phyloP scores from a whole-genome alignment of 2,329 filamentous ascomycete species.

The Aspergillus fischeri region DNA sequence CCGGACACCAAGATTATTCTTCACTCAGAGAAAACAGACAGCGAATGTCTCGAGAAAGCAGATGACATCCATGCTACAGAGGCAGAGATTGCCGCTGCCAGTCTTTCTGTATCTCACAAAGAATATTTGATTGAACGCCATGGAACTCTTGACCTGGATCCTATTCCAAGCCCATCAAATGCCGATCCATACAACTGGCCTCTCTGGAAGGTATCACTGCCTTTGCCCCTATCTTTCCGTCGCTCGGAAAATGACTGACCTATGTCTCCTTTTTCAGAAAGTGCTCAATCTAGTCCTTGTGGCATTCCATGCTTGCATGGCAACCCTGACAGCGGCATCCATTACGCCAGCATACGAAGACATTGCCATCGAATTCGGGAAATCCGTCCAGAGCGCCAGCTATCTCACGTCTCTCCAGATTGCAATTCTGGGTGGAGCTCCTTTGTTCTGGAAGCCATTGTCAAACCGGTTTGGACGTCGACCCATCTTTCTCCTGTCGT shows the following conservation, averaged over 20 bases:
- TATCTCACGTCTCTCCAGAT: constrained; percentile 56
- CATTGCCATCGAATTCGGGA: constrained; percentile 50
- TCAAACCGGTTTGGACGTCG: constrained; percentile 52
- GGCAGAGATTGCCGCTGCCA: constrained; percentile 23
- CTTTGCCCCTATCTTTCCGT: background rate
- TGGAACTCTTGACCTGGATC: constrained; percentile 55
- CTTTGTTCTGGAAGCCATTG: constrained; percentile 55
- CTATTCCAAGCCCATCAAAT: constrained; percentile 48
- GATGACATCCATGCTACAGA: constrained; percentile 18
- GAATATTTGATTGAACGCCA: constrained; percentile 52
- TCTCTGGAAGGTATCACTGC: constrained; percentile 44
- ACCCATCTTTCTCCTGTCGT: constrained; percentile 52
- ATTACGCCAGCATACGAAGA: constrained; percentile 54
- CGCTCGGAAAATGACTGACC: background rate
- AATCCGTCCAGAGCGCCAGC: constrained; percentile 46
- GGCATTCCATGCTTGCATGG: constrained; percentile 57
- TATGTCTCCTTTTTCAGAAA: constrained; percentile 39
- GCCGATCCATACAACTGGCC: constrained; percentile 58
- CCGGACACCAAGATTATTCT: background rate
- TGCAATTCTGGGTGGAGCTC: constrained; percentile 49
- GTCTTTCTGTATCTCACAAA: constrained; percentile 27
- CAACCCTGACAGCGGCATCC: constrained; percentile 52
- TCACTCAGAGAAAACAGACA: background rate
- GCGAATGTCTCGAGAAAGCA: background rate
- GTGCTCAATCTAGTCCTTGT: constrained; percentile 52